Conservation (phyloP, 228 moss, liverwort and hornwort genomes). For the Sphagnum fallax region DNA sequence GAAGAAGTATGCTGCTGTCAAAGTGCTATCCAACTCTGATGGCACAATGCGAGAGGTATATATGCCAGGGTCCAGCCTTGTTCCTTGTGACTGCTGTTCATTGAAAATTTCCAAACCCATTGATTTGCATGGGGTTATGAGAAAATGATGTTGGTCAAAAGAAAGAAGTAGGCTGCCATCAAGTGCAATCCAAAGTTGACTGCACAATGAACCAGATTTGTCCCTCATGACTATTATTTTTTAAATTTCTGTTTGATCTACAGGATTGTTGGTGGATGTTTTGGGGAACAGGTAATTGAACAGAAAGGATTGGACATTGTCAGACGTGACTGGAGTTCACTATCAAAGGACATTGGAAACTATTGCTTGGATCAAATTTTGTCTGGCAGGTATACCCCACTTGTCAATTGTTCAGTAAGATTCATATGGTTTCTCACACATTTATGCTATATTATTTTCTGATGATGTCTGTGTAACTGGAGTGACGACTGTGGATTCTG, state of each 20-base stretch:
- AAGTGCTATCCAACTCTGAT: slow-evolving; percentile 70
- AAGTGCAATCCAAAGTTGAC: neutral
- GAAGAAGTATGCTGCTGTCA: slow-evolving; percentile 97
- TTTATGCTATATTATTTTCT: neutral
- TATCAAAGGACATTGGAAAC: slow-evolving; percentile 97
- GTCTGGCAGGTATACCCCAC: slow-evolving; percentile 61
- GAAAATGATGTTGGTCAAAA: slow-evolving; percentile 48
- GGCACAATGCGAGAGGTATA: slow-evolving; percentile 69
- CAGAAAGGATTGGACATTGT: slow-evolving; percentile 99
- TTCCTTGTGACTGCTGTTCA: too few species aligned
- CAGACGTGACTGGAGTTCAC: slow-evolving; percentile 92
- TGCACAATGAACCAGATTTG: neutral
- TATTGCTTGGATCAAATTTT: slow-evolving; percentile 84
- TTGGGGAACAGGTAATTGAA: slow-evolving; percentile 63
- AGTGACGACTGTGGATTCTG: neutral
- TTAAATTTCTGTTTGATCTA: too few species aligned
- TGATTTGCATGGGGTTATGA: slow-evolving; percentile 50
- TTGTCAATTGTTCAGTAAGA: too few species aligned
- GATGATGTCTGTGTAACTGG: too few species aligned
- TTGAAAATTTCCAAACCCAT: slow-evolving; percentile 3
- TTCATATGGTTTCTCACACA: neutral
- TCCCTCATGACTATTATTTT: neutral
- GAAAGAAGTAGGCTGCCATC: slow-evolving; percentile 49
- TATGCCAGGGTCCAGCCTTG: neutral
- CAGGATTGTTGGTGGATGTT: too few species aligned